phyloP scores from a whole-genome alignment of 2,329 filamentous ascomycete genomes.

The Zasmidium angulare region DNA sequence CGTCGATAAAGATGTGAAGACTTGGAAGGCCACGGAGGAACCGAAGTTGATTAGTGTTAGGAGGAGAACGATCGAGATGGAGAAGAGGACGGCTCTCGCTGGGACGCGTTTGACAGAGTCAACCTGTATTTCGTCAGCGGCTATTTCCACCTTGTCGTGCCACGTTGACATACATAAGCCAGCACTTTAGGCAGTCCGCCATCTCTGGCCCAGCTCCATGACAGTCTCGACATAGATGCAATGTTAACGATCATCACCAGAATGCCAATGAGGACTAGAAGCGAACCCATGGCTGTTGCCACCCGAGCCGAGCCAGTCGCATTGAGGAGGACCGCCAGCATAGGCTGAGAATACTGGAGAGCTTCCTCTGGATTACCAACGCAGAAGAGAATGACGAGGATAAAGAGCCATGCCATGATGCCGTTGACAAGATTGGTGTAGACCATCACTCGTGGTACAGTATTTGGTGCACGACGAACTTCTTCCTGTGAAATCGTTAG shows the following conservation, averaged over 20 bases:
- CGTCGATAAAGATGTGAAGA: constrained; percentile 26
- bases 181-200: constrained; percentile 26
- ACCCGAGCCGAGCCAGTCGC: constrained; percentile 20
- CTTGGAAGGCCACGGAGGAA: constrained; percentile 21
- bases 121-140: constrained; percentile 8
- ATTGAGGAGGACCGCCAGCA: constrained; percentile 24
- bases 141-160: background rate
- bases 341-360: constrained; percentile 19
- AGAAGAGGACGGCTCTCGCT: constrained; percentile 25
- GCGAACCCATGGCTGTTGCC: constrained; percentile 21
- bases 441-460: constrained; percentile 27
- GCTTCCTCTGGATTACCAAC: constrained; percentile 23
- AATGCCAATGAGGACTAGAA: constrained; percentile 15
- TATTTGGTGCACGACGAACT: constrained; percentile 19
- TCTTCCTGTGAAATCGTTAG: constrained; percentile 22
- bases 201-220: constrained; percentile 30
- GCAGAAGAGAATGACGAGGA: constrained; percentile 23
- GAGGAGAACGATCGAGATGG: constrained; percentile 21
- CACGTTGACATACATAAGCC: constrained; percentile 20
- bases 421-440: constrained; percentile 25
- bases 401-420: constrained; percentile 24
- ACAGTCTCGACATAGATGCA: constrained; percentile 26
- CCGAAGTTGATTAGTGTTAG: constrained; percentile 26
- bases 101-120: constrained; percentile 21
- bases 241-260: constrained; percentile 19